Percentiles rank a stretch among this genome's conserved stretches.
Conservation (phyloP, 1,284 basidiomycete genomes). For the Boletus semigastroideus region DNA sequence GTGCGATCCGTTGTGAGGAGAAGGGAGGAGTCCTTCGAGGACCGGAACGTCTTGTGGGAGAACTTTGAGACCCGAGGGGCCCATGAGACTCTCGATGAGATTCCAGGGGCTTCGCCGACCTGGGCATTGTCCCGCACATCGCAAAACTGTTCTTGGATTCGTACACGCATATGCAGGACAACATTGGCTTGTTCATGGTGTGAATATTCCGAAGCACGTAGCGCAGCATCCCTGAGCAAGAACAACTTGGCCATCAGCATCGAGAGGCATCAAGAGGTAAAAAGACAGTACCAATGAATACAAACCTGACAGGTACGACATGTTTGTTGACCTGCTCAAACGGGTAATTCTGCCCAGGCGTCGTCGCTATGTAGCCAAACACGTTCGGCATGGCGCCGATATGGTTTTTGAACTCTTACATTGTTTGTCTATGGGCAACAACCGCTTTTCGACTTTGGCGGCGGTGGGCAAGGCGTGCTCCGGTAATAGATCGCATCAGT, state of each 20-base stretch:
- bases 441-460: constrained; percentile 57
- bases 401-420: constrained; percentile 44
- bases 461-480: constrained; percentile 50
- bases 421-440: constrained; percentile 44
- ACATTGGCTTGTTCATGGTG: constrained; percentile 48
- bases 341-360: constrained; percentile 37
- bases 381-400: constrained; percentile 51
- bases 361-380: constrained; percentile 53
- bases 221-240: constrained; percentile 52
- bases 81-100: constrained; percentile 45
- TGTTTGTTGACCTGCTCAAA: constrained; percentile 54
- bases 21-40: no score
- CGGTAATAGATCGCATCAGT: constrained; percentile 55
- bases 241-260: not conserved
- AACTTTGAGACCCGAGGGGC: constrained; percentile 33
- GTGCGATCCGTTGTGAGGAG: no score
- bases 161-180: constrained; percentile 51
- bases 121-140: constrained; percentile 61
- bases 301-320: constrained; percentile 73
- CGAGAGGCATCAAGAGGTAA: not conserved
- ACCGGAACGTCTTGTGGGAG: constrained; percentile 7
- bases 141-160: constrained; percentile 49
- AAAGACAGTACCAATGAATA: constrained; percentile 57
- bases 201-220: constrained; percentile 44
- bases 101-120: constrained; percentile 53